Percentiles rank a stretch among this genome's conserved stretches.
Conservation (phyloP, 371 early-diverging fungal species). For the Mucor ambiguus region DNA sequence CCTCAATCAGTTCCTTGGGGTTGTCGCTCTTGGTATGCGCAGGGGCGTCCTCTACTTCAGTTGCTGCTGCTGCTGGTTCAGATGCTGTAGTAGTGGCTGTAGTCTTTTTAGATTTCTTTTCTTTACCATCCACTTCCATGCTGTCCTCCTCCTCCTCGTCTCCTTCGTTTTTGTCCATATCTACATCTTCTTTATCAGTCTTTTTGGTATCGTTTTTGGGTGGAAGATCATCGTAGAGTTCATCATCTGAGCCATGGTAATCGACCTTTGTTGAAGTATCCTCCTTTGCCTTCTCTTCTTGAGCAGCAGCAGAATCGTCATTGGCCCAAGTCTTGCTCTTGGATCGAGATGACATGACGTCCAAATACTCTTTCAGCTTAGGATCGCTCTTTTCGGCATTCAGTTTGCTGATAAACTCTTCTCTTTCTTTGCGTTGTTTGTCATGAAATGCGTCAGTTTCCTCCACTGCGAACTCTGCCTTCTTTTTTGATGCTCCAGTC, state of each 20-base stretch:
- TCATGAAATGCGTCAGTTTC: constrained; percentile 46
- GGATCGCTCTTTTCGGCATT: constrained; percentile 71
- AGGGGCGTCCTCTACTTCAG: constrained; percentile 18
- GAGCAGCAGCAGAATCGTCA: constrained; percentile 67
- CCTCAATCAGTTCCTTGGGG: constrained; percentile 74
- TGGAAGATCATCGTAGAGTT: constrained; percentile 70
- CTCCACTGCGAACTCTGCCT: constrained; percentile 44
- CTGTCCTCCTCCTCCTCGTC: not conserved
- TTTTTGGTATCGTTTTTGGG: constrained; percentile 30
- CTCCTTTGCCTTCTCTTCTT: constrained; percentile 33
- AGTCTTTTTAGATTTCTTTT: constrained; percentile 17
- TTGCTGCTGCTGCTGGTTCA: constrained; percentile 17
- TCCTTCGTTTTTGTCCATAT: constrained; percentile 18
- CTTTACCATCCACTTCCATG: constrained; percentile 19
- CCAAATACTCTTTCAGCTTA: constrained; percentile 86
- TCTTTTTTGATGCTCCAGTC: constrained; percentile 32
- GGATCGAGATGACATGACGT: constrained; percentile 82
- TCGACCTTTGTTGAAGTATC: constrained; percentile 48
- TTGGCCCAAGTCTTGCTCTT: constrained; percentile 91
- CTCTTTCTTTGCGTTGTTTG: constrained; percentile 36
- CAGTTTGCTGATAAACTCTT: constrained; percentile 57
- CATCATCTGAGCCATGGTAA: constrained; percentile 71
- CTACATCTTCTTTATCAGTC: constrained; percentile 35
- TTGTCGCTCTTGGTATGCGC: constrained; percentile 21
- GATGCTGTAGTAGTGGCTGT: constrained; percentile 2